Evolutionary conservation across 495 filamentous ascomycete species (phyloP), one percentile per base, ranked within the genome.

Genomic region (Penicillium pulvis): DNA sequence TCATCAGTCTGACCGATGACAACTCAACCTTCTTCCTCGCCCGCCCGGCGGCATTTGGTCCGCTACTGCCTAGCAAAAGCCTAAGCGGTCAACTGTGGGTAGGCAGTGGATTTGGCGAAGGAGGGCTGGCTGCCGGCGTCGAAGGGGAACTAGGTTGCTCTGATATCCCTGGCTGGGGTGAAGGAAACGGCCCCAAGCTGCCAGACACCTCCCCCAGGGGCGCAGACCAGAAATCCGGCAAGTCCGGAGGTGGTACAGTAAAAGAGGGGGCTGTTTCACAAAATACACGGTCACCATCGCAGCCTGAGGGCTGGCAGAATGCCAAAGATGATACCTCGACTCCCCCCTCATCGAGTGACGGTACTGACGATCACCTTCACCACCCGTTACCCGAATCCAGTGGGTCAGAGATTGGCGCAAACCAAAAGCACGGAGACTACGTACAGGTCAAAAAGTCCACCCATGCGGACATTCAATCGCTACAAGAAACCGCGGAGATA

Each of bases 1-100:
- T 95, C 58, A 97, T 98, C 69, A 96, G 90, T 63, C 86, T 98
- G 43, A 96, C 91, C 58, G 93, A 98, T 74, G 94, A 98, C 71
- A 98, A 98, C 69, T 96, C 91, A 42, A 98, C 94, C 6, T 96
- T 93, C 62, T 98, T 98, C 75, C 76, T 95, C 19, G 92, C 94
- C 46, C 82, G 94, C 39, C 95, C 94, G 56, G 94, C 94, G 42
- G 92, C 91, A 51, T 98, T 98, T 72, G 94, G 94, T 1, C 91
- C 95, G 2, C 68, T 86, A 2, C 71, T 98, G 28, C 90, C 91
- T 1, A 70, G 75, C 23, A 83, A 85, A 51, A 92, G 93, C 24
- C 75, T 96, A 46, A 92, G 89, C 61, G 91, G 91, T 16, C 90
- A 89, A 67, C 71, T 96, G 44, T 96, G 93, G 92, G 85, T 95